Evolutionary conservation across 2,329 filamentous ascomycete species (phyloP).

Genomic region (Aureobasidium zeae): DNA sequence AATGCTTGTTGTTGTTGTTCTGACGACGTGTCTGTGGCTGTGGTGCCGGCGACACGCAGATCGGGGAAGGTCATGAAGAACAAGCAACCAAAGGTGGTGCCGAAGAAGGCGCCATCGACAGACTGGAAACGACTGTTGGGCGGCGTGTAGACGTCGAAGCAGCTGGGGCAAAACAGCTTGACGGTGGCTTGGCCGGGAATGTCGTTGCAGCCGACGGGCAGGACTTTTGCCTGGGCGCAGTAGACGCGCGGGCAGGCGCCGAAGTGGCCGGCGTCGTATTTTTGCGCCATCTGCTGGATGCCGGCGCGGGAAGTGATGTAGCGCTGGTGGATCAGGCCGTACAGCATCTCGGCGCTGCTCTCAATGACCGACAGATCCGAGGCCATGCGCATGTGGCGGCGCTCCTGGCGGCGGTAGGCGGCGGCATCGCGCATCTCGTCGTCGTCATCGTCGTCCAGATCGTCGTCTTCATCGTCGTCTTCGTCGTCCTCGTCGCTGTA

Average conservation of each 20-base stretch:
- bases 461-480: constrained; percentile 41
- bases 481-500: constrained; percentile 57
- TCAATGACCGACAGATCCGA: constrained; percentile 94
- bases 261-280: constrained; percentile 95
- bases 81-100: constrained; percentile 89
- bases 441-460: constrained; percentile 51
- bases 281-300: constrained; percentile 98
- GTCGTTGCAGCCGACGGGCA: constrained; percentile 89
- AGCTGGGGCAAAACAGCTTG: constrained; percentile 95
- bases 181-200: constrained; percentile 95
- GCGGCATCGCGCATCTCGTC: constrained; percentile 39
- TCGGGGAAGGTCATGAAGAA: constrained; percentile 99
- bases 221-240: constrained; percentile 80
- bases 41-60: constrained; percentile 59
- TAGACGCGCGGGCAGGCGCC: constrained; percentile 89
- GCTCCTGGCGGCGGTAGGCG: constrained; percentile 39
- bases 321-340: constrained; percentile 94
- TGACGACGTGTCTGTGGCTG: constrained; percentile 8
- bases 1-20: too few species aligned
- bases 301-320: constrained; percentile 95
- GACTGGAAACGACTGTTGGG: constrained; percentile 96
- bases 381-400: constrained; percentile 75
- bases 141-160: constrained; percentile 92
- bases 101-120: constrained; percentile 96
- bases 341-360: constrained; percentile 94